Evolutionary conservation across 2,329 filamentous ascomycete species (phyloP), one percentile per base, ranked within the genome.

Genomic region (Colletotrichum euphorbiae): DNA sequence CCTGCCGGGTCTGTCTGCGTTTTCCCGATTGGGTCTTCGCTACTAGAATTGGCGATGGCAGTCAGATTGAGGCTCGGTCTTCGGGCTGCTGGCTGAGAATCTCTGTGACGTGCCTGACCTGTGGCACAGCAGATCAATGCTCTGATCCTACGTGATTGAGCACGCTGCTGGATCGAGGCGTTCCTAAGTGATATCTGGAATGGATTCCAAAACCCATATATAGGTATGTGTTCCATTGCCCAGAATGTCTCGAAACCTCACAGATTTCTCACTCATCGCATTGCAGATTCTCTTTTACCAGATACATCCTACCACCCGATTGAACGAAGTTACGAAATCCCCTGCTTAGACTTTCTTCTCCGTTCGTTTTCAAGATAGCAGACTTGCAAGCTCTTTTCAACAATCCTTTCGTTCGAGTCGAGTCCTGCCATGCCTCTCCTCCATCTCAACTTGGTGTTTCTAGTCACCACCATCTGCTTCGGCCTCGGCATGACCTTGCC

Each of bases 11-110:
- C 8, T 24, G 2, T 13, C 12, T 4, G 8, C 7, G 15, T 3
- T 9, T 33, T 60, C 52, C 62, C 62, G 55, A 52, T 65, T 65
- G 62, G 62, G 6, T 17, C 15, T 17, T 13, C 28, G 9, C 42
- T 24, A 12, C 7, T 2, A 24, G 3, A 24, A 43, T 3, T 21
- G 11, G 7, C 4, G 2, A 36, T 42, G n/a, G n/a, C 19, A 36
- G 24, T 21, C 19, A 2, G 17, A 13, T 2, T n/a, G 36, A 36
- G 19, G 36, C 7, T 19, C 6, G 40, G 7, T 33, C 11, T 13
- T 31, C 7, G 2, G 3, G 12, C 2, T 13, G 5, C 17, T 3
- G 36, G 17, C 40, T 28, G 11, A 17, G 3, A 38, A 2, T 13
- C 11, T 9, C 43, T 50, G 56, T 43, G 36, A 13, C 33, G 31